Evolutionary conservation across 345 rosid species (phyloP).

Genomic region (Leavenworthia alabamica): DNA sequence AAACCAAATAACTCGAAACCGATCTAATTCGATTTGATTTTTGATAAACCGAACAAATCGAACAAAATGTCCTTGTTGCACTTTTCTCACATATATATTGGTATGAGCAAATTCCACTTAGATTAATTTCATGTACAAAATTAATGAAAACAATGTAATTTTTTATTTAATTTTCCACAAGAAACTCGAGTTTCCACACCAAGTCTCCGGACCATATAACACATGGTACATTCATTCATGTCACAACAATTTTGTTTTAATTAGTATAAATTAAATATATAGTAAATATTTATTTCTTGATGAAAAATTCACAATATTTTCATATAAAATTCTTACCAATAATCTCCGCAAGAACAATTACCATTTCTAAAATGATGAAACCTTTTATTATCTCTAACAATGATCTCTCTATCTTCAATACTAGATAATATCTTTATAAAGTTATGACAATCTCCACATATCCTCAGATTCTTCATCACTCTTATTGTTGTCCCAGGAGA

Average conservation of each 20-base stretch:
- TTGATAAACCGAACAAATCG: no score
- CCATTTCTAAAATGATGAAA: constrained; percentile 67
- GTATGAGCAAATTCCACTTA: neutral
- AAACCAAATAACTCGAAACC: no score
- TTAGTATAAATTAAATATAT: no score
- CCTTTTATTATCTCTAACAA: constrained; percentile 50
- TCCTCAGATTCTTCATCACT: constrained; percentile 51
- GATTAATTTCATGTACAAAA: neutral
- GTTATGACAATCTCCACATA: constrained; percentile 64
- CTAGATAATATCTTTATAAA: constrained; percentile 48
- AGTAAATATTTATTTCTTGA: neutral
- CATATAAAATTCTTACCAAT: constrained; percentile 35
- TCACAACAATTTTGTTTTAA: neutral
- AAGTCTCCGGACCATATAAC: neutral
- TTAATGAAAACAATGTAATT: no score
- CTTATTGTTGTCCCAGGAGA: constrained; percentile 40
- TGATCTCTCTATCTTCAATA: constrained; percentile 44
- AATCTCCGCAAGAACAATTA: constrained; percentile 51
- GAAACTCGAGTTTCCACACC: neutral
- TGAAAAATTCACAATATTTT: neutral
- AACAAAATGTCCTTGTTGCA: no score
- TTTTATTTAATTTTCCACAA: neutral
- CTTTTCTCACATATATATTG: no score
- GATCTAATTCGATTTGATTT: no score
- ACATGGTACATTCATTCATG: neutral